These are phyloP conservation scores for Nakazawaea pomicola DNA, from an alignment of 805 yeast genomes.

Conservation along the genomic window DNA sequence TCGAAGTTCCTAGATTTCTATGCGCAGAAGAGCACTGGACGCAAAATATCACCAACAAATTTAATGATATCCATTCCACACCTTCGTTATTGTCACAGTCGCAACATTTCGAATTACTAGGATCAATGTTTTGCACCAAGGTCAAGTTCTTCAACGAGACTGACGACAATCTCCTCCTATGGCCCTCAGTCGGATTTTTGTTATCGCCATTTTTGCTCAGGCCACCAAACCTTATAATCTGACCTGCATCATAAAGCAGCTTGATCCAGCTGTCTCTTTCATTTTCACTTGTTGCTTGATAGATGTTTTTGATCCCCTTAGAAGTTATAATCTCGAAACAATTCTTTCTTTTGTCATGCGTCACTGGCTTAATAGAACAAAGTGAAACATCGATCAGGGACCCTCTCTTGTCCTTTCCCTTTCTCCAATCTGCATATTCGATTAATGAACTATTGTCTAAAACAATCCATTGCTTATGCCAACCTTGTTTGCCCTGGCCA, in stretches of 20 bases:
- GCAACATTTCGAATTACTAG: conserved; percentile 64
- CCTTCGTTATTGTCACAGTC: conserved; percentile 66
- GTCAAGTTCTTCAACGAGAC: conserved; percentile 27
- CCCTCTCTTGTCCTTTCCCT: conserved; percentile 54
- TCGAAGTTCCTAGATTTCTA: conserved; percentile 76
- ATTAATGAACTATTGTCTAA: conserved; percentile 60
- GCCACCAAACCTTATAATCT: conserved; percentile 20
- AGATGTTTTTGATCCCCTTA: conserved; percentile 56
- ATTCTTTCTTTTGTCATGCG: conserved; percentile 40
- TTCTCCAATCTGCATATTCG: conserved; percentile 80
- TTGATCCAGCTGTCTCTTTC: conserved; percentile 69
- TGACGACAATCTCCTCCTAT: conserved; percentile 28
- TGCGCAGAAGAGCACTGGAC: conserved; percentile 87
- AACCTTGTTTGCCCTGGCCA: conserved; percentile 59
- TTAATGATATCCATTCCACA: conserved; percentile 88
- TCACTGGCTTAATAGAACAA: conserved; percentile 52
- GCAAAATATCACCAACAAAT: conserved; percentile 67
- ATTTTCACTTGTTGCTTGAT: conserved; percentile 66
- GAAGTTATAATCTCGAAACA: conserved; percentile 80
- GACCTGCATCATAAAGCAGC: conserved; percentile 52
- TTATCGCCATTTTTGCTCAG: background rate
- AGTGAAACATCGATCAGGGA: conserved; percentile 68
- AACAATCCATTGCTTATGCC: conserved; percentile 91
- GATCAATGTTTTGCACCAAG: conserved; percentile 36
- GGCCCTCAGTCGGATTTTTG: conserved; percentile 1